Base-by-base conservation (phyloP, 2,329 filamentous ascomycete genomes). In the Phyllosticta citriasiana region DNA sequence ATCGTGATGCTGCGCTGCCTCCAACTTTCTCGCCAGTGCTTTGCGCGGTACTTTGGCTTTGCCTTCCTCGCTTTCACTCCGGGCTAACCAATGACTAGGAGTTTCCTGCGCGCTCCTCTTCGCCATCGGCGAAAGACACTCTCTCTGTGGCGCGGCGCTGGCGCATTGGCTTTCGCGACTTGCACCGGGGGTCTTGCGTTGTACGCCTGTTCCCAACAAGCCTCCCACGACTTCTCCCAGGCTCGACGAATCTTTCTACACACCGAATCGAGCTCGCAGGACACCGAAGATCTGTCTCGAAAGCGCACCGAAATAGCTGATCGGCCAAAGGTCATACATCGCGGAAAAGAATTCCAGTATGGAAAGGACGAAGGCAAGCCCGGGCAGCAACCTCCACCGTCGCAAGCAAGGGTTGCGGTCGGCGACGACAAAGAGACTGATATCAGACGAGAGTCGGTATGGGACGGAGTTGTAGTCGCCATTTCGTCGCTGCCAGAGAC, bases 381-480 rank as follows among this genome's bases (percentile, higher is more conserved):
- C 19, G 69, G 69, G 14, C 61, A 71, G 26, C 71, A 73, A 60
- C 63, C 67, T 2, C 71, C 71, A 5, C 72, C 72, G 4, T 68
- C 71, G 6, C 72, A 74, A 59, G 68, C 68, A n/a, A 68, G 55
- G 3, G 64, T 72, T 12, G 69, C 66, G 3, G 67, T 67, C 16
- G 66, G 63, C 5, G 65, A 71, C 57, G 66, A 62, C 19, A 68
- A 64, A 9, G 63, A 70, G 54, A 63, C 67, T 8, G 63, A 65
- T 33, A 59, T 63, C 26, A 59, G 24, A 9, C 60, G 6, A 12
- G 53, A 26, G n/a, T 71, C 71, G 3, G 66, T 69, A 55, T 74
- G 72, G 71, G 64, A 70, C 63, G 70, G 68, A 1, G 70, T 74
- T 19, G 67, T 70, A 12, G 65, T 62, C 63, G 70, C 68, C 58